Evolutionary conservation across 2,329 filamentous ascomycete species (phyloP).

Genomic region (Amesomyces nigricolor): DNA sequence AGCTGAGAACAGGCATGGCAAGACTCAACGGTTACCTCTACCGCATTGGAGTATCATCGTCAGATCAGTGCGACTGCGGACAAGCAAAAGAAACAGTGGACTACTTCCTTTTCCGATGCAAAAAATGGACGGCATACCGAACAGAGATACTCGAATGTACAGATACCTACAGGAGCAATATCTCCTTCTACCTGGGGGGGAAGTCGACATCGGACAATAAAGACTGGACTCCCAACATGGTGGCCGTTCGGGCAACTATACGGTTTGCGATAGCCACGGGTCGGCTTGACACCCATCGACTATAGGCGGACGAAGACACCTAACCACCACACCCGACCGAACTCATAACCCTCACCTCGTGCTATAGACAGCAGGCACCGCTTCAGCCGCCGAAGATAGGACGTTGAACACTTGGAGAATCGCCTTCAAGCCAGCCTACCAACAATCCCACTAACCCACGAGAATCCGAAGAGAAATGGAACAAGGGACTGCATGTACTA

Average conservation of each 20-base stretch:
- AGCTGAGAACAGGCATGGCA: conserved; percentile 8
- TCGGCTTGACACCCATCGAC: background rate
- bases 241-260: conserved; percentile 1
- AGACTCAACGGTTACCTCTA: conserved; percentile 13
- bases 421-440: conserved; percentile 1
- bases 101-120: conserved; percentile 29
- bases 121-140: conserved; percentile 24
- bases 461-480: background rate
- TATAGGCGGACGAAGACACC: background rate
- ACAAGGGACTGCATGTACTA: background rate
- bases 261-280: background rate
- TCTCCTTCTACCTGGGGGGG: background rate
- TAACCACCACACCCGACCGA: background rate
- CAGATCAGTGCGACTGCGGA: conserved; percentile 13
- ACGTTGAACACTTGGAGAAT: conserved; percentile 6
- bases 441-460: background rate
- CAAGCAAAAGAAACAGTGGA: conserved; percentile 27
- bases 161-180: conserved; percentile 2
- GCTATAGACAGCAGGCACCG: conserved; percentile 1
- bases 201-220: background rate
- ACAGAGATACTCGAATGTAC: conserved; percentile 2
- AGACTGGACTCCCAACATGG: background rate
- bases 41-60: conserved; percentile 9
- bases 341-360: conserved; percentile 1
- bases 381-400: conserved; percentile 9